Base-by-base conservation (phyloP, 768 basidiomycete species). In the Lactarius sp. region DNA sequence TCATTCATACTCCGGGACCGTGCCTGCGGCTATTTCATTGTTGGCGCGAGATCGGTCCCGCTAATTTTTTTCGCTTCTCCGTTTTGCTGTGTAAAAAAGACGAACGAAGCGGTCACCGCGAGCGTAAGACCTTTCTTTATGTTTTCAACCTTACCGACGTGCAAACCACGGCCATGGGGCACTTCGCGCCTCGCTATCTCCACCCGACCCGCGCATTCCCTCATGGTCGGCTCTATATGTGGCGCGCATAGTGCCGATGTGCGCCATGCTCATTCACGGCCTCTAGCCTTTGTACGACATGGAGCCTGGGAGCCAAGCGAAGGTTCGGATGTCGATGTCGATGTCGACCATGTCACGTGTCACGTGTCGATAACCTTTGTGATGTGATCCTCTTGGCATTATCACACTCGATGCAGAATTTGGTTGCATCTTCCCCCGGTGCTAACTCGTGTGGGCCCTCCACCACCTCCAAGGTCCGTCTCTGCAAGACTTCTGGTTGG, bases 311-410 rank as follows among this genome's bases (percentile, higher is more conserved):
- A 12, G 9, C 41, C 12, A 12, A 41, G 41, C 5, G 10, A 8
- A 41, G 12, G 12, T 8, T 8, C 36, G 2, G 5, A 44, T 6
- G 9, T 18, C 5, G 44, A 16, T 16, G 18, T n/a, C 44, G 44
- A 44, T 44, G 44, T 44, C 50, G 50, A 31, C 52, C 52, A 34
- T 12, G 18, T 59, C 59, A 60, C 50, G 51, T 12, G 18, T 59
- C 59, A 60, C 50, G 51, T 54, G 60, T 41, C 18, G 37, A 22
- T 4, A 47, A 42, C 12, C 6, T 12, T 58, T 58, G n/a, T n/a
- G n/a, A 58, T 46, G 56, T 50, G 55, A 44, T 56, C 4, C 6
- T 39, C 41, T 42, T 16, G 44, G 53, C 56, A 55, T 46, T 10
- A 12, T 33, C 20, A 10, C 27, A 10, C 27, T 52, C 37, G 36